phyloP scores from a whole-genome alignment of 2,329 filamentous ascomycete genomes.

The Scytalidium sp. region DNA sequence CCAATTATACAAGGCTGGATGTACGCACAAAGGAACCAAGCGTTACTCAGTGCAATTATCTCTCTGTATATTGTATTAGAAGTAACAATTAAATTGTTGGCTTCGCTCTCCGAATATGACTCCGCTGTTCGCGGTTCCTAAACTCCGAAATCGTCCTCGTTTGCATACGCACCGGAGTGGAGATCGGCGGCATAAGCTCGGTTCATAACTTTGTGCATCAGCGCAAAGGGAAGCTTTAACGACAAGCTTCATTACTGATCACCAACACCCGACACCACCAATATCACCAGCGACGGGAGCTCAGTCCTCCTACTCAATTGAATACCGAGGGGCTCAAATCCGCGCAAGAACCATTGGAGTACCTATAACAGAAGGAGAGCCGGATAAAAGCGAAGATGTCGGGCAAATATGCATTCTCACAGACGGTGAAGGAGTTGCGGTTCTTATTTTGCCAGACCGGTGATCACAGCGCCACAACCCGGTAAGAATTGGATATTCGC shows the following conservation, averaged over 20 bases:
- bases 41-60: too few relatives aligned
- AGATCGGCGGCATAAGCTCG: too few relatives aligned
- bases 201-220: too few relatives aligned
- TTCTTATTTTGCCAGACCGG: slow-evolving; percentile 97
- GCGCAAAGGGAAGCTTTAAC: neutral
- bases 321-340: neutral
- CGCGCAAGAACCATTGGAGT: neutral
- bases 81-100: too few relatives aligned
- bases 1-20: too few relatives aligned
- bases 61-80: too few relatives aligned
- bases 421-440: slow-evolving; percentile 88
- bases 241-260: neutral
- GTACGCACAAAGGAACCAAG: too few relatives aligned
- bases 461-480: slow-evolving; percentile 82
- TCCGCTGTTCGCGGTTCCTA: too few relatives aligned
- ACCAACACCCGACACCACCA: neutral
- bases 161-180: too few relatives aligned
- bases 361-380: slow-evolving; percentile 4
- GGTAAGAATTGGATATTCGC: slow-evolving; percentile 52
- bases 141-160: too few relatives aligned
- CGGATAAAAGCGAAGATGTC: slow-evolving; percentile 61
- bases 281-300: slow-evolving; percentile 14
- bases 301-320: neutral
- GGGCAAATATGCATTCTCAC: slow-evolving; percentile 86
- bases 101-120: too few relatives aligned